Evolutionary conservation across 192 early-diverging fungal species (phyloP), one percentile per base, ranked within the genome.

Genomic region (Thamnidium elegans): DNA sequence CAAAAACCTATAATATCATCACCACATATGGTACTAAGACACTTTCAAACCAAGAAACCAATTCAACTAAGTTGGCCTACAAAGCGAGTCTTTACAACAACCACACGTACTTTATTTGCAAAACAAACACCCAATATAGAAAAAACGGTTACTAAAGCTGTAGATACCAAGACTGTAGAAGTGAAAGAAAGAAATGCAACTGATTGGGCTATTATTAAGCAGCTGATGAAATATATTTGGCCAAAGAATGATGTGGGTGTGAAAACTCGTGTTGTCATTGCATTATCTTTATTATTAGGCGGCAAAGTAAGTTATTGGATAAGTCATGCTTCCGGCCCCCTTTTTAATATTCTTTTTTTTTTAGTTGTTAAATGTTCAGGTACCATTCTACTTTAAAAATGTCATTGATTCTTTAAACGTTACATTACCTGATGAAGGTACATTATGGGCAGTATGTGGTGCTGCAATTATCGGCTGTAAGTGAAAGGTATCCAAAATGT

Each of bases 381-480:
- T 99, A 36, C 97, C 97, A 0, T 89, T 96, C 51, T 86, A 92
- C 65, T 99, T 99, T 81, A 99, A 98, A 76, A 73, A 90, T 55
- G 84, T 92, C 39, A 86, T 99, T 34, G 96, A 99, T 65, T 83
- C 83, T 20, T 79, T 99, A 36, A 94, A 90, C 65, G 62, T 85
- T 50, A 80, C 88, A 32, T 79, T 88, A 30, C 44, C 86, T 9
- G 79, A 79, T 14, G 80, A 86, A 30, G 79, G 80, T 13, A 88
- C 88, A 6, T 75, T 95, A 46, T 69, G 87, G 51, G 86, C 89
- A 5, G 81, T 96, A 13, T 91, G 87, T 23, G 95, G 94, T n/a
- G 89, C 94, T n/a, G 86, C 90, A 67, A 84, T 99, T 46, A 70
- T 98, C 39, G 97, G 94, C 6, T 99, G 81, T 80, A 81, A 75